These are phyloP conservation scores for Clarireedia homoeocarpa DNA, from an alignment of 2,329 filamentous ascomycete genomes.

Conservation along the genomic window DNA sequence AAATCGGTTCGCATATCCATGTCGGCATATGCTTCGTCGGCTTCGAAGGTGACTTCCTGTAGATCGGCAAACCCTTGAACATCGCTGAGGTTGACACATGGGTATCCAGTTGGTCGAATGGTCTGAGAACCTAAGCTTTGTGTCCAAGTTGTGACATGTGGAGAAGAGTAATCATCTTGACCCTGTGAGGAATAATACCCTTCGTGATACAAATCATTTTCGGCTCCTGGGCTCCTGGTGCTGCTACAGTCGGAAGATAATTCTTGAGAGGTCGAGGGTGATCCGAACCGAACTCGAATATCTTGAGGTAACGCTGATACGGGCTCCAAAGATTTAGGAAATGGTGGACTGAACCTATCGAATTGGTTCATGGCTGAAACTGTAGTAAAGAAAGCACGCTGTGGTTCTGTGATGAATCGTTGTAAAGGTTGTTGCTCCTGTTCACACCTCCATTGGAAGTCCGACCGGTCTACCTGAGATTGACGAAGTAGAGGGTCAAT, in stretches of 20 bases:
- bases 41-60: constrained; percentile 15
- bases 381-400: constrained; percentile 14
- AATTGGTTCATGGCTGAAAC: constrained; percentile 1
- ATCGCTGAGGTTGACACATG: constrained; percentile 24
- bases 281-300: constrained; percentile 13
- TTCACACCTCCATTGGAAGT: constrained; percentile 6
- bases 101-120: background rate
- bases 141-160: background rate
- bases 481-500: constrained; percentile 16
- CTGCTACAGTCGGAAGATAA: constrained; percentile 18
- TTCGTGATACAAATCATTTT: constrained; percentile 16
- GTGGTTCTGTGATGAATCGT: constrained; percentile 16
- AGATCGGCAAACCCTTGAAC: constrained; percentile 23
- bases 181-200: constrained; percentile 13
- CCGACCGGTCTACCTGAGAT: background rate
- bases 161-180: constrained; percentile 11
- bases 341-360: background rate
- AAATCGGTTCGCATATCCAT: constrained; percentile 9
- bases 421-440: constrained; percentile 16
- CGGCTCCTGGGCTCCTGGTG: constrained; percentile 16
- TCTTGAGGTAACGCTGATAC: constrained; percentile 15
- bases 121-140: background rate
- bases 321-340: constrained; percentile 10
- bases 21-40: constrained; percentile 17
- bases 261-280: constrained; percentile 21